Conservation (phyloP, 768 basidiomycete genomes). For the Galerina sulciceps region DNA sequence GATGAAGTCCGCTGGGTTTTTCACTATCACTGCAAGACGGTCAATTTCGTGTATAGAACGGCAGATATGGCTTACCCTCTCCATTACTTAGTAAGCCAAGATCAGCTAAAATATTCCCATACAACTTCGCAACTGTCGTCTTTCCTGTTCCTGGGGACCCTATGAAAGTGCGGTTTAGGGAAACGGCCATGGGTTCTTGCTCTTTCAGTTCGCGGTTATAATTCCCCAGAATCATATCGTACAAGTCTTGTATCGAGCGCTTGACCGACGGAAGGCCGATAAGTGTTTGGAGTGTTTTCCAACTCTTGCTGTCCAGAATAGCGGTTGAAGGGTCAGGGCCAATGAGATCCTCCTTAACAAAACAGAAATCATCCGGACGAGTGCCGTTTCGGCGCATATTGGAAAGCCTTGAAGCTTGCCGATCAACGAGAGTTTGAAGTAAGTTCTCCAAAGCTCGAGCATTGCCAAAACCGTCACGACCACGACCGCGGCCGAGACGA, state of each 20-base stretch:
- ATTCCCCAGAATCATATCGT: conserved; percentile 52
- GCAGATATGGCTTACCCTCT: conserved; percentile 50
- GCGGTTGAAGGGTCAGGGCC: conserved; percentile 65
- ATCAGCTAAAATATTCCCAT: conserved; percentile 66
- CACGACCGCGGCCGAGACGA: conserved; percentile 67
- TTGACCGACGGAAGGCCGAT: conserved; percentile 66
- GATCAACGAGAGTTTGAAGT: conserved; percentile 47
- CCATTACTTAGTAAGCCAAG: conserved; percentile 71
- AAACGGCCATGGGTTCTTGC: conserved; percentile 52
- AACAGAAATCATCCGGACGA: conserved; percentile 50
- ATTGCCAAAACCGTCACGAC: conserved; percentile 66
- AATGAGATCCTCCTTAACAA: conserved; percentile 61
- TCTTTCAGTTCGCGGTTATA: conserved; percentile 65
- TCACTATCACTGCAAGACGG: conserved; percentile 54
- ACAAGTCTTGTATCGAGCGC: conserved; percentile 49
- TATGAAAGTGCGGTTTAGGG: conserved; percentile 68
- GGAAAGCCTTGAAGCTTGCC: conserved; percentile 56
- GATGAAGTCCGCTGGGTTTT: conserved; percentile 74
- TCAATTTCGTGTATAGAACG: background rate
- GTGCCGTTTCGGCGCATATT: conserved; percentile 43
- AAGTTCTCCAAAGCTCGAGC: conserved; percentile 63
- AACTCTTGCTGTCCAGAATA: conserved; percentile 47
- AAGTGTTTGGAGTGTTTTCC: conserved; percentile 54
- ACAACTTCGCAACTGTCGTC: conserved; percentile 69
- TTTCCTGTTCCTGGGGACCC: conserved; percentile 77